A percentile compares a stretch with the other conserved stretches of the same genome.
phyloP scores from a whole-genome alignment of 208 protist species.

The Porcisia hertigi region DNA sequence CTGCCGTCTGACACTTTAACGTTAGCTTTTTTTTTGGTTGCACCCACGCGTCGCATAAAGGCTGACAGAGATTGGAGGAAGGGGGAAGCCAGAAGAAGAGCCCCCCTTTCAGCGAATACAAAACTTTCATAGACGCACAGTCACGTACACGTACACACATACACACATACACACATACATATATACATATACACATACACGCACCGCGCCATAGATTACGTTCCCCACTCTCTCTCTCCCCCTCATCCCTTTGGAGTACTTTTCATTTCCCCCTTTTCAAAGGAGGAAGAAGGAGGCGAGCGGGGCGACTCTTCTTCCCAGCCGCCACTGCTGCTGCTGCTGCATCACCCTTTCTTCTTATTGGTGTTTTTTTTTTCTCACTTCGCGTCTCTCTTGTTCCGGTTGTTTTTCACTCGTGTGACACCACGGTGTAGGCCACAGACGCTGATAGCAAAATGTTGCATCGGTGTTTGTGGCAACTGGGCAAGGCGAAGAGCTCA shows the following conservation, averaged over 20 bases:
- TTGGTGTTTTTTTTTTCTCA: neutral
- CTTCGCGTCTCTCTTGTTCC: no score
- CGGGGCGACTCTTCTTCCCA: neutral
- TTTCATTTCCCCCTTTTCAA: neutral
- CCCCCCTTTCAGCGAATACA: neutral
- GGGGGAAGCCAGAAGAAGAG: no score
- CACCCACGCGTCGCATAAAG: neutral
- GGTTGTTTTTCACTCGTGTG: neutral
- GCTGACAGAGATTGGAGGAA: neutral
- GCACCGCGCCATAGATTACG: neutral
- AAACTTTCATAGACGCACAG: conserved; percentile 1
- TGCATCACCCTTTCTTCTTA: neutral
- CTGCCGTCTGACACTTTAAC: no score
- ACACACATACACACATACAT: neutral
- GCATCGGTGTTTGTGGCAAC: conserved; percentile 12
- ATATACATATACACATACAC: neutral
- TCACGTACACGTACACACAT: neutral
- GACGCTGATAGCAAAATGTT: conserved; percentile 4
- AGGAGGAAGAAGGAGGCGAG: neutral
- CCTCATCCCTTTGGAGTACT: neutral
- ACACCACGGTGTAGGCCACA: neutral
- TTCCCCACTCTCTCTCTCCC: neutral
- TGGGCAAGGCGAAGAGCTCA: conserved; percentile 19
- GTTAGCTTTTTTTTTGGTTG: neutral
- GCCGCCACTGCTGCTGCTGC: neutral